Base-by-base conservation (phyloP, 495 filamentous ascomycete genomes). In the Aspergillus campestris region DNA sequence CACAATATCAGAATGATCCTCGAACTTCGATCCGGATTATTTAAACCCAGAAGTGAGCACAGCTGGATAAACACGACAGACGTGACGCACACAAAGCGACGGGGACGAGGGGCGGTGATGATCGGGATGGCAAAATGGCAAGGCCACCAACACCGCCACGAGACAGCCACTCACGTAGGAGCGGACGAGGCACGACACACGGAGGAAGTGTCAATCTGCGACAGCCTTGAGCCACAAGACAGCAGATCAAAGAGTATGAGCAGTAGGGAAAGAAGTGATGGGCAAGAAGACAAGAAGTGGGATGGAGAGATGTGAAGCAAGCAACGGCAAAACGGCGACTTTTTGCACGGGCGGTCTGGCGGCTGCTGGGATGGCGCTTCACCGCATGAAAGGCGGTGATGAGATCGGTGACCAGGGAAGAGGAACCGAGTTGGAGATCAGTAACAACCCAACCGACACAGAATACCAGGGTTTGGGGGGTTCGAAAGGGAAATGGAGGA, bases 321-420 rank as follows among this genome's bases (percentile, higher is more conserved):
- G 50, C 42, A 46, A 51, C 67, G 64, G 65, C 67, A 69, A 66
- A 66, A 71, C 63, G 31, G 50, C 40, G 51, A 58, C 50, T 63
- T 57, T 24, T 64, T 51, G 55, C 45, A 51, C 51, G 59, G 65
- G 67, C 67, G 67, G 67, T 71, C 64, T 67, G 65, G 49, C 34
- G 45, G 38, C 47, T 44, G 49, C 49, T 54, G 45, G 38, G 42
- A 54, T 51, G 48, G 18, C 34, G 51, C 62, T 66, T 71, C 67
- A 71, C 67, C 67, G 67, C 67, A 71, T 55, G 51, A 56, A 67
- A 67, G 67, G 66, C 64, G 66, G 66, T 69, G 67, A 68, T 63
- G 56, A 56, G 47, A 53, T 60, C 56, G 59, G 47, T 56, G 51
- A 59, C 45, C 15, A 30, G 34, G 28, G 24, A 40, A 50, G 31